Evolutionary conservation across 129 eudicot genomes (phyloP), one percentile per base, ranked within the genome.

Genomic region (Pulicaria dysenterica): DNA sequence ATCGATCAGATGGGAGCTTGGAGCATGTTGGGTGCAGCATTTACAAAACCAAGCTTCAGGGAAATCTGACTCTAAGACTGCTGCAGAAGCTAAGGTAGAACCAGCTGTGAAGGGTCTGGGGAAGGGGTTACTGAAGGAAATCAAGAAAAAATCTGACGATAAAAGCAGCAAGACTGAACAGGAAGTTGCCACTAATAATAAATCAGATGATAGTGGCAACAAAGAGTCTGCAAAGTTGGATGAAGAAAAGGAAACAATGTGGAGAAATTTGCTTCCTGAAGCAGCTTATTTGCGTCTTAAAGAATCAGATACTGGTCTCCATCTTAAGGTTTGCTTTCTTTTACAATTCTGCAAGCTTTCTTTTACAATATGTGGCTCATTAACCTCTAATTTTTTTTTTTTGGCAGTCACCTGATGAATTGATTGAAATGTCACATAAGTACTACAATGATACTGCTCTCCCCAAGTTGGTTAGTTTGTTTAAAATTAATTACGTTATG

Each of bases 1-100:
- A 65, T 82, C 91, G 3, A 94, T 94, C 69, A 81, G 97, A 82
- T 94, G 98, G 98, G 98, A 94, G 83, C 96, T 94, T 65, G 98
- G 98, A 39, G 98, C 98, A 19, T 94, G 96, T 70, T 94, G 98
- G 98, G 97, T 94, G 76, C 98, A 94, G 80, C 98, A 94, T 77
- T 74, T 94, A 80, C 98, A 90, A 83, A 94, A 86, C 74, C 90
- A 86, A 66, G 87, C 88, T 75, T 80, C 96, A 7, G 91, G 77
- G 11, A 90, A 90, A 84, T 60, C 86, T 3, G 98, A 94, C 38
- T 68, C 91, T 13, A 88, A 90, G 59, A 94, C 83, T 19, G 75
- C 72, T 48, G 85, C 86, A 75, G 98, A 87, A 74, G 83, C 82
- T 45, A 90, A 94, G 78, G 84, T 79, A 67, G 97, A 90, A 83